phyloP scores from a whole-genome alignment of 2,329 filamentous ascomycete genomes.

The Cercospora sp. region DNA sequence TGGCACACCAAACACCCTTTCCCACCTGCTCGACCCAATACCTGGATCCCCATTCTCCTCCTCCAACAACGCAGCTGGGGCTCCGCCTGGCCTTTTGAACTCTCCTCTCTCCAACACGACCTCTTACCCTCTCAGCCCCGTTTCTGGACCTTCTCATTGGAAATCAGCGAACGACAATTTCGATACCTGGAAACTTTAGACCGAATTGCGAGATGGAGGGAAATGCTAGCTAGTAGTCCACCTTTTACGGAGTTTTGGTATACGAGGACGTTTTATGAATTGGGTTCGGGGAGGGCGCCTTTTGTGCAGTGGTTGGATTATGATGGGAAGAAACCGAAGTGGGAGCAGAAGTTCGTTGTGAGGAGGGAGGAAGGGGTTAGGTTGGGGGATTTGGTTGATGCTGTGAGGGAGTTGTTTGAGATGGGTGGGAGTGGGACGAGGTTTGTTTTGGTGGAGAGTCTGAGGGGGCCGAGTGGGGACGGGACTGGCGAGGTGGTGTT shows the following conservation, averaged over 20 bases:
- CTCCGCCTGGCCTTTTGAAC: conserved; percentile 26
- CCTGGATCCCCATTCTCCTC: conserved; percentile 29
- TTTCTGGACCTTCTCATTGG: conserved; percentile 29
- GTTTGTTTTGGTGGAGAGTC: conserved; percentile 29
- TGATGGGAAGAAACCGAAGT: conserved; percentile 21
- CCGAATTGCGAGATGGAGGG: conserved; percentile 15
- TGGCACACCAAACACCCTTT: conserved; percentile 22
- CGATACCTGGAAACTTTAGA: conserved; percentile 6
- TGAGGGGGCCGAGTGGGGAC: conserved; percentile 10
- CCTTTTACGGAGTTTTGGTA: conserved; percentile 29
- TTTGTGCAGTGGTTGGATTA: conserved; percentile 32
- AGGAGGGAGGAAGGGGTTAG: conserved; percentile 21
- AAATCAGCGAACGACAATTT: conserved; percentile 23
- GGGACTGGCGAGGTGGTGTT: background rate
- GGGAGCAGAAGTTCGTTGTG: conserved; percentile 21
- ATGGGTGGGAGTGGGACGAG: conserved; percentile 15
- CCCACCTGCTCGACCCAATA: conserved; percentile 24
- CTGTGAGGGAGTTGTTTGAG: conserved; percentile 34
- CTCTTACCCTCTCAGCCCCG: conserved; percentile 19
- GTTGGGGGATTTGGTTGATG: conserved; percentile 27
- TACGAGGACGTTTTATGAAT: conserved; percentile 29
- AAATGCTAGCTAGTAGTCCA: conserved; percentile 24
- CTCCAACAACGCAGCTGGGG: conserved; percentile 29
- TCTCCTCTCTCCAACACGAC: conserved; percentile 13
- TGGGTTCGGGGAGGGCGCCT: conserved; percentile 28